These are phyloP conservation scores for Vaccinium vitisidaea DNA, from an alignment of 148 eudicot genomes.

Conservation along the genomic window DNA sequence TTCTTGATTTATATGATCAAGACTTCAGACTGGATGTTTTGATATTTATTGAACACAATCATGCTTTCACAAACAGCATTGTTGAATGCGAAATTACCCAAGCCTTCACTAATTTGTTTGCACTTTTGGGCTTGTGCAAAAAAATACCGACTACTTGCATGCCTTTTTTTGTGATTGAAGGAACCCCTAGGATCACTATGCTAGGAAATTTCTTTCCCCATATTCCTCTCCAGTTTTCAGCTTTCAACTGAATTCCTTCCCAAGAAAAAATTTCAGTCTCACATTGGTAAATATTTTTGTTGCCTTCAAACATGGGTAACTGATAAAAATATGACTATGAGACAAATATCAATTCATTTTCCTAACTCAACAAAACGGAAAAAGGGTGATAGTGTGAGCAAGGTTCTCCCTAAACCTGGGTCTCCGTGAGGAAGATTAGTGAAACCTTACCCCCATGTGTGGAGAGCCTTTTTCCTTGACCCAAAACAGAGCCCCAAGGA, in stretches of 20 bases:
- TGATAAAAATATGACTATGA: background rate
- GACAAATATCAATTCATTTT: background rate
- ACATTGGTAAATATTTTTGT: background rate
- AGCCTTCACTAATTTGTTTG: background rate
- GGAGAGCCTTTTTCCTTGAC: background rate
- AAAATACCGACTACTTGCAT: background rate
- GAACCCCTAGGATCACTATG: background rate
- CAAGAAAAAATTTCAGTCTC: background rate
- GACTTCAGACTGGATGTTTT: slow-evolving; percentile 6
- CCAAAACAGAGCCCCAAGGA: background rate
- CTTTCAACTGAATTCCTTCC: background rate
- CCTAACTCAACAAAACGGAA: background rate
- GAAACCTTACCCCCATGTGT: background rate
- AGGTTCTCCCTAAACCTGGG: background rate
- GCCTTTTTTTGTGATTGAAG: background rate
- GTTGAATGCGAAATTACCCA: background rate
- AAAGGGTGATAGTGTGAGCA: background rate
- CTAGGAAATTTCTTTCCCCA: background rate
- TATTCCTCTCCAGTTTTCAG: background rate
- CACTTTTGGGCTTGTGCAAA: background rate
- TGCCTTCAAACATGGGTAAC: background rate
- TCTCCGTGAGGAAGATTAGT: background rate
- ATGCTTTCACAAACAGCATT: background rate
- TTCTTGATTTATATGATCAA: background rate
- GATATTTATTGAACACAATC: background rate